Evolutionary conservation across 2,329 filamentous ascomycete genomes (phyloP), one percentile per base, ranked within the genome.

Genomic region (Alternaria gaisen): DNA sequence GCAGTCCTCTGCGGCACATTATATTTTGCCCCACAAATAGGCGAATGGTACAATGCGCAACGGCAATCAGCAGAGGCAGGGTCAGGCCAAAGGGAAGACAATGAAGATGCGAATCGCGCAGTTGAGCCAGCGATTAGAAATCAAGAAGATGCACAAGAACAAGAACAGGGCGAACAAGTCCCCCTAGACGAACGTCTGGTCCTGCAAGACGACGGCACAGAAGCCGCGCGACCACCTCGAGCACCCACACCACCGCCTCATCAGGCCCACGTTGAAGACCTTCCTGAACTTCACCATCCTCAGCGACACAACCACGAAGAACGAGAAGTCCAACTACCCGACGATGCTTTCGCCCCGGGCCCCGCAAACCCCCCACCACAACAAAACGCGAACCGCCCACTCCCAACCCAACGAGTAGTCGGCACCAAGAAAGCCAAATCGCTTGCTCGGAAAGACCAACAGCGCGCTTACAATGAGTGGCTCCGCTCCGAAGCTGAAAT

Each of bases 391-490:
- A 48, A 72, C 36, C 61, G 61, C 1, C 72, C 38, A 53, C 66
- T 8, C 3, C 71, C 69, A 5, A 68, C 69, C n/a, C 76, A 72
- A 56, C 73, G 76, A 60, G 65, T 67, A 16, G 76, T 84, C 22
- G 83, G 83, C 55, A 80, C 82, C 11, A 84, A 84, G 64, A 84
- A 84, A 66, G 82, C 82, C 2, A 83, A 82, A 55, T 81, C 80
- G 3, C 74, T 84, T 8, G 81, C 81, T 0, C 78, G 81, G 18
- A 76, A 76, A 56, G 81, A 84, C 59, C 77, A 80, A 60, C 73
- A 77, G 1, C 68, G 79, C 16, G 77, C 77, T 16, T 85, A 85
- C 68, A 78, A 84, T 67, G 83, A 85, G 64, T 85, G 84, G 65
- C 74, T 80, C 61, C 76, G 82, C 2, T 78, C 80, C 14, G 81